Evolutionary conservation across 495 filamentous ascomycete genomes (phyloP).

Genomic region (Trichoderma gamsii): DNA sequence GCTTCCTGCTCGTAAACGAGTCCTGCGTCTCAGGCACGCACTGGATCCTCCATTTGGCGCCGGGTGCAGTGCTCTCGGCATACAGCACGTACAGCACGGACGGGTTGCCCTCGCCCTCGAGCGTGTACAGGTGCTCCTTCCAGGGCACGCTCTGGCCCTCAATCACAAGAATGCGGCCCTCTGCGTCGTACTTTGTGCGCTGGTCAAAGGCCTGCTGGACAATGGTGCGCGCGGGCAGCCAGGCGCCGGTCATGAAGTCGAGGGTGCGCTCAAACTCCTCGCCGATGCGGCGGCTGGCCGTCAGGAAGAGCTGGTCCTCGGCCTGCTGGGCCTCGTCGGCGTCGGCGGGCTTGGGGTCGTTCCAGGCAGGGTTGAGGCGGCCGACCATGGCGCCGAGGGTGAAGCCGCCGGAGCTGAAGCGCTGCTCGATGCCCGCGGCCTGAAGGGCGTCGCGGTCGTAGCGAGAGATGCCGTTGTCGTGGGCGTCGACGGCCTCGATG

Average conservation of each 20-base stretch:
- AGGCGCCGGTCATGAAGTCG: constrained; percentile 61
- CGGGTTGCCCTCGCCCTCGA: constrained; percentile 57
- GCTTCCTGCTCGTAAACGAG: constrained; percentile 84
- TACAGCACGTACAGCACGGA: constrained; percentile 89
- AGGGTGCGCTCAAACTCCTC: constrained; percentile 76
- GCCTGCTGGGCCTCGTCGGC: constrained; percentile 57
- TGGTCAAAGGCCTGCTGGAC: constrained; percentile 64
- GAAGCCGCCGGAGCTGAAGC: constrained; percentile 75
- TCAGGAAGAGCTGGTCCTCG: constrained; percentile 74
- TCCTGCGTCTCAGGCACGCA: constrained; percentile 71
- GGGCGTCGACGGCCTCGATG: constrained; percentile 92
- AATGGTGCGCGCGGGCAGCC: constrained; percentile 80
- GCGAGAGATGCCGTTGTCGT: constrained; percentile 86
- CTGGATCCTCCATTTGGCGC: constrained; percentile 86
- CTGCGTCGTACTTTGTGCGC: constrained; percentile 58
- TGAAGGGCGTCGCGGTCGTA: constrained; percentile 63
- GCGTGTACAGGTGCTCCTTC: constrained; percentile 89
- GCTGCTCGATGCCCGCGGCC: constrained; percentile 63
- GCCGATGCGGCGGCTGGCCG: constrained; percentile 75
- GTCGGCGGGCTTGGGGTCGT: constrained; percentile 42
- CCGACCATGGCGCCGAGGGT: constrained; percentile 76
- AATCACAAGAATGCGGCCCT: constrained; percentile 76
- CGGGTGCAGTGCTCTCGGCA: constrained; percentile 64
- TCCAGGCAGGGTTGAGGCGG: constrained; percentile 72
- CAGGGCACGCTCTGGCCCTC: constrained; percentile 72